Base-by-base conservation (phyloP, 1,139 yeast species). In the Pichia sp. region DNA sequence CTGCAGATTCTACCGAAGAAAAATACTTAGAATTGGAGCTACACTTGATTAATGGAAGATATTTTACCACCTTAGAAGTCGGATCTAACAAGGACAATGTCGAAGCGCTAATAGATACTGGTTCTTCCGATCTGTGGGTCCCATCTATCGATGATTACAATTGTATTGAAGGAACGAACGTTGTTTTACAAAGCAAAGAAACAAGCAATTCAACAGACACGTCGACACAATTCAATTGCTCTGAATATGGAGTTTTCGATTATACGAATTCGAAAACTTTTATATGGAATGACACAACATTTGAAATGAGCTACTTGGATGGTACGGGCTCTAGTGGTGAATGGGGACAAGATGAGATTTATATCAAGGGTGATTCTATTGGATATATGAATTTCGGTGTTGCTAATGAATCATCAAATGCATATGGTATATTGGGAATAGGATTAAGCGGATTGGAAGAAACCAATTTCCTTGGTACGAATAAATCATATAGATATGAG, bases 91-190 rank as follows among this genome's bases (percentile, higher is more conserved):
- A 69, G 0, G 81, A 79, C 53, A 58, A 67, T 8, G 72, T 83
- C 28, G 66, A 68, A 6, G 80, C 81, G 2, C 65, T 79, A 51
- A 63, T 84, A 38, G 90, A 83, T 59, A 81, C 89, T 4, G 89
- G 89, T 0, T 81, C 86, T 3, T 72, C 85, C 5, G 90, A 83
- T 61, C 65, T 82, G 53, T 83, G 89, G 89, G 76, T 82, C n/a
- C 51, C 56, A 50, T 54, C 58, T 24, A 32, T 53, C 2, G 55
- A 57, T 21, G 62, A 65, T 46, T 54, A 61, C 3, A 58, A 56
- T 38, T 66, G 69, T 50, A 24, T 24, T 24, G 10, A n/a, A n/a
- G n/a, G n/a, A n/a, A n/a, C n/a, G n/a, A n/a, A n/a, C n/a, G n/a
- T n/a, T n/a, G n/a, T n/a, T n/a, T n/a, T n/a, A n/a, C n/a, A n/a